phyloP scores from a whole-genome alignment of 2,329 filamentous ascomycete genomes.

The Aspergillus ustus region DNA sequence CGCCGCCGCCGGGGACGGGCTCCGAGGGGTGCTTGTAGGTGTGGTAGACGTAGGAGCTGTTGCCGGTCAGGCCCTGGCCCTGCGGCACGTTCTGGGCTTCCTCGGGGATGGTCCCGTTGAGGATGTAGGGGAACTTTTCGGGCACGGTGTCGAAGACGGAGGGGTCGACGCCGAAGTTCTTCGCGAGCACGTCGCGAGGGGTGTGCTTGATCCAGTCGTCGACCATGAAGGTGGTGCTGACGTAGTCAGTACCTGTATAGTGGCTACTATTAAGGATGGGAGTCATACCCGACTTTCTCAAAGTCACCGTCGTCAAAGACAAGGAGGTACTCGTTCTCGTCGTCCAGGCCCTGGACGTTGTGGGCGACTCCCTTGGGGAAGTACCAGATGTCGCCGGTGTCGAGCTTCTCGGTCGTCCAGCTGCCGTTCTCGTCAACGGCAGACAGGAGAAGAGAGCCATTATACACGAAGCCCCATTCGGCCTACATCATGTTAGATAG shows the following conservation, averaged over 20 bases:
- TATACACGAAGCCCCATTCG: slow-evolving; percentile 33
- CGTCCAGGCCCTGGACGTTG: slow-evolving; percentile 64
- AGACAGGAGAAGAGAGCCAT: slow-evolving; percentile 61
- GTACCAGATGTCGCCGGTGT: slow-evolving; percentile 66
- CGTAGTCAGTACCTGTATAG: not conserved
- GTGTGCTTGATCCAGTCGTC: slow-evolving; percentile 70
- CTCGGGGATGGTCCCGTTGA: slow-evolving; percentile 59
- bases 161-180: slow-evolving; percentile 69
- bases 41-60: slow-evolving; percentile 67
- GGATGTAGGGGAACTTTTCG: slow-evolving; percentile 64
- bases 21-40: slow-evolving; percentile 61
- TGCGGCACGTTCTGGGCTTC: slow-evolving; percentile 50
- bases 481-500: not conserved
- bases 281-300: slow-evolving; percentile 60
- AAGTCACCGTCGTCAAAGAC: slow-evolving; percentile 71
- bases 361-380: slow-evolving; percentile 70
- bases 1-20: slow-evolving; percentile 60
- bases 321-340: slow-evolving; percentile 70
- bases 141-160: slow-evolving; percentile 65
- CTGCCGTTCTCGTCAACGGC: slow-evolving; percentile 66
- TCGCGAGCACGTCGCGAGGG: slow-evolving; percentile 64
- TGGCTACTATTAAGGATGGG: not conserved
- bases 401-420: slow-evolving; percentile 58
- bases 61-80: slow-evolving; percentile 55
- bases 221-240: slow-evolving; percentile 70